Evolutionary conservation across 2,329 filamentous ascomycete genomes (phyloP), one percentile per base, ranked within the genome.

Genomic region (Fusarium scirpi): DNA sequence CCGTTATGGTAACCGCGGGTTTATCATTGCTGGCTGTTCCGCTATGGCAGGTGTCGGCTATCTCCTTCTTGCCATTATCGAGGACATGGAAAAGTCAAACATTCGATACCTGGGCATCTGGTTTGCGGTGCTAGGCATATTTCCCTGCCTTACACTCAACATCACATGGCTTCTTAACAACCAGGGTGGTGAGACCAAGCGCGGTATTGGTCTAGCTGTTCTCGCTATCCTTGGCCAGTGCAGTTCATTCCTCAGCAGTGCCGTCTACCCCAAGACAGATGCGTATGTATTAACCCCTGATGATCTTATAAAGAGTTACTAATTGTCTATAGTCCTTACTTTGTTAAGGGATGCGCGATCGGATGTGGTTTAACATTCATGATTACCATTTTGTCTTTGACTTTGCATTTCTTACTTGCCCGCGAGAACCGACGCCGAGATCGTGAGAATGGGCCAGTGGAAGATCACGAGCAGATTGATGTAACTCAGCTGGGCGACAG

Each of bases 151-250:
- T 2, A 29, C 48, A 3, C 54, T 71, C 7, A 65, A 67, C 38
- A 65, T 70, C 5, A 67, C 66, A 8, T 70, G 66, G 68, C 41
- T 71, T 3, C 32, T 70, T 2, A 62, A 71, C 6, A 67, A 67
- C n/a, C 66, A 67, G 6, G 68, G 66, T 4, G 62, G 59, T 13
- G 62, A 70, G 2, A 52, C 63, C 0, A 71, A 71, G 43, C 41
- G 47, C 6, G 66, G 68, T 3, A 34, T 40, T 8, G 49, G 66
- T 11, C 10, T 70, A 0, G 67, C 65, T 0, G 47, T 65, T 15
- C 27, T 68, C 0, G 58, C 57, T 18, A 57, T 56, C 15, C 30
- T 71, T 4, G 66, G 68, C 1, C 63, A 71, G 22, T 70, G 59
- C 12, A 52, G 49, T 0, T 67, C 59, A 0, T 58, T 65, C 13